A percentile compares a stretch with the other conserved stretches of the same genome.
Conservation (phyloP, 495 filamentous ascomycete species). For the Immersiella caudata region DNA sequence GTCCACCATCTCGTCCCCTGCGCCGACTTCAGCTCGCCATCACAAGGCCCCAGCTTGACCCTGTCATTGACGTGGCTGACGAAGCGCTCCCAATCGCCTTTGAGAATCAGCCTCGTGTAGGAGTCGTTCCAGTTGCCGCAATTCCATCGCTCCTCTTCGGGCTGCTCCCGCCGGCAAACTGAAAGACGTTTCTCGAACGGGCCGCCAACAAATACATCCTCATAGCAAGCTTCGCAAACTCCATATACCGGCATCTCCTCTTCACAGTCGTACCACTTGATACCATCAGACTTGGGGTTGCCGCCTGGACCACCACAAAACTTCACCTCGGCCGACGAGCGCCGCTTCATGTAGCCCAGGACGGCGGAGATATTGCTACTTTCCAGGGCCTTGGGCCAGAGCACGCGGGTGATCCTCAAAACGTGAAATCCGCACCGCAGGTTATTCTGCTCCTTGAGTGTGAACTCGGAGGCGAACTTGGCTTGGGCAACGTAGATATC, state of each 20-base stretch:
- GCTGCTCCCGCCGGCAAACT: background rate
- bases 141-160: background rate
- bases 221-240: constrained; percentile 9
- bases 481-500: background rate
- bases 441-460: background rate
- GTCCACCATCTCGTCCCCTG: constrained; percentile 3
- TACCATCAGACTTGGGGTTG: constrained; percentile 2
- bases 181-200: background rate
- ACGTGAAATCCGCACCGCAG: background rate
- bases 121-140: constrained; percentile 5
- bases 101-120: constrained; percentile 4
- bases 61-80: background rate
- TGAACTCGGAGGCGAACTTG: background rate
- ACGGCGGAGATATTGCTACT: background rate
- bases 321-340: background rate
- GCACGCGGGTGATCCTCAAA: constrained; percentile 1
- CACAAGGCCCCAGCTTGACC: background rate
- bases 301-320: constrained; percentile 7
- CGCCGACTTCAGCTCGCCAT: background rate
- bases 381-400: background rate
- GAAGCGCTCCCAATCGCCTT: constrained; percentile 8
- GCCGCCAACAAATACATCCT: constrained; percentile 4
- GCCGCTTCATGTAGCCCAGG: constrained; percentile 11
- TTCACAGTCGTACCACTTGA: constrained; percentile 1
- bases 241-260: background rate